Conservation (phyloP, 140 eudicot genomes). For the Oenanthe javanica region DNA sequence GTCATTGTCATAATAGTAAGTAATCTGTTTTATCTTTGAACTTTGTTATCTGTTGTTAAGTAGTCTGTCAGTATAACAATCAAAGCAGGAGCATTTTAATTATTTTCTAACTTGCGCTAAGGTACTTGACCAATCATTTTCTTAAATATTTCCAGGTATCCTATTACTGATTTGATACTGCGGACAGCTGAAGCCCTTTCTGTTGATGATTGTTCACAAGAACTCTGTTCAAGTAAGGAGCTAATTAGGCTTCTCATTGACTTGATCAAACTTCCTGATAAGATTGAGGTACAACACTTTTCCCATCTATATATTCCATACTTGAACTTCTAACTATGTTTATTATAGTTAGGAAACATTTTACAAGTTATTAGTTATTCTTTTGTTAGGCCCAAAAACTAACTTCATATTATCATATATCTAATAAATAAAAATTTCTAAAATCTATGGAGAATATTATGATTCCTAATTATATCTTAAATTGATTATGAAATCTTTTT, state of each 20-base stretch:
- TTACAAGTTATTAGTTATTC: neutral
- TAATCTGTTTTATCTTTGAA: neutral
- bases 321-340: neutral
- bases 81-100: neutral
- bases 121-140: conserved; percentile 3
- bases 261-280: conserved; percentile 68
- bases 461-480: neutral
- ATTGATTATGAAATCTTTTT: neutral
- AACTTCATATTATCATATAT: neutral
- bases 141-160: conserved; percentile 42
- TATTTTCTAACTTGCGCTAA: neutral
- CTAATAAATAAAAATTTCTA: no score
- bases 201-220: conserved; percentile 55
- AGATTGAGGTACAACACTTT: conserved; percentile 53
- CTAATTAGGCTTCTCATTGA: conserved; percentile 52
- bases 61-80: neutral
- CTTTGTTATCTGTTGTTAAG: neutral
- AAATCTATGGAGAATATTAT: neutral
- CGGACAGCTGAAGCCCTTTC: conserved; percentile 77
- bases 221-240: conserved; percentile 52
- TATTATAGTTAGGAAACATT: neutral
- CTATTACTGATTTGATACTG: conserved; percentile 65
- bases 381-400: neutral
- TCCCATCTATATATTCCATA: neutral
- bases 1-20: neutral